phyloP scores from a whole-genome alignment of 306 rosid species.

The Arachis hypogaea region DNA sequence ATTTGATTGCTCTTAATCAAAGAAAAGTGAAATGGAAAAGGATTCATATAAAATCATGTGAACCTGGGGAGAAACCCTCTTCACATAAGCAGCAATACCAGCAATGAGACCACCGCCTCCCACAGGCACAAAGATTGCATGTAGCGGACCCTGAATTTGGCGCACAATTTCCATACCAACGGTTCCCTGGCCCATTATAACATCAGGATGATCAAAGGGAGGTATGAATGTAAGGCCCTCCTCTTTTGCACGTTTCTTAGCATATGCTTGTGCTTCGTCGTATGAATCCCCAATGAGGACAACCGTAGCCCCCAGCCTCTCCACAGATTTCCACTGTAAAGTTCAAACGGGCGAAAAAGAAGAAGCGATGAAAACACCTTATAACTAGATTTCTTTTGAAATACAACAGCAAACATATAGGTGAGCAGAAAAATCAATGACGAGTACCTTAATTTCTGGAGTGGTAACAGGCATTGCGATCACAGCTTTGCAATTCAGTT shows the following conservation, averaged over 20 bases:
- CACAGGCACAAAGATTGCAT: constrained; percentile 94
- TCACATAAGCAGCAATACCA: constrained; percentile 95
- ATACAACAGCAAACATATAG: constrained; percentile 1
- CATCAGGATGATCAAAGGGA: constrained; percentile 97
- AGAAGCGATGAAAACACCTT: constrained; percentile 12
- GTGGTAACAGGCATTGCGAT: constrained; percentile 93
- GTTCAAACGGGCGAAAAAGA: background rate
- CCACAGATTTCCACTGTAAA: constrained; percentile 83
- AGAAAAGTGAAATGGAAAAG: background rate
- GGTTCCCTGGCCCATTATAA: constrained; percentile 93
- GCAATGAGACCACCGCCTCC: constrained; percentile 99
- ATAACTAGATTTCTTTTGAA: background rate
- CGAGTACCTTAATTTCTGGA: constrained; percentile 83
- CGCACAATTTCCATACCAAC: constrained; percentile 93
- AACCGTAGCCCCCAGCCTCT: constrained; percentile 84
- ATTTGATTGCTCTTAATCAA: background rate
- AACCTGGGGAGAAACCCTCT: constrained; percentile 93
- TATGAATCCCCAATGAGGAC: constrained; percentile 89
- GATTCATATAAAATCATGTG: constrained; percentile 27
- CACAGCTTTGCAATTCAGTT: constrained; percentile 70
- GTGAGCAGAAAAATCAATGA: background rate
- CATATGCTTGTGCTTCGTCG: constrained; percentile 92
- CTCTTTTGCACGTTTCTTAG: constrained; percentile 70
- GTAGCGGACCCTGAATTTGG: constrained; percentile 65
- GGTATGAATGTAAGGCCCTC: constrained; percentile 80